Conservation (phyloP, 2,329 filamentous ascomycete genomes). For the Gyromitra esculenta region DNA sequence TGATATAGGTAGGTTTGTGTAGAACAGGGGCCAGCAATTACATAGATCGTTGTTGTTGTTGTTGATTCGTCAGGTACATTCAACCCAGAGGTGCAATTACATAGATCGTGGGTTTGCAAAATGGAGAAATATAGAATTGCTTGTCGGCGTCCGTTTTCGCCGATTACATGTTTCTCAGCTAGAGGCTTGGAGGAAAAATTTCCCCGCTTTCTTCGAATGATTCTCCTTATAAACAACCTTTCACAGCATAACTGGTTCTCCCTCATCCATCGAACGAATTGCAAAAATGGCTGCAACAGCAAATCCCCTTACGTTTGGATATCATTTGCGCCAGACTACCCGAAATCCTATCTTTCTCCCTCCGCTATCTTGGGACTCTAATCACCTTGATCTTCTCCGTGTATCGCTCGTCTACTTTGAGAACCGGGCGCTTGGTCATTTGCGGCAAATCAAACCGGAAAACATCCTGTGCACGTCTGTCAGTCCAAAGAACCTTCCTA, state of each 20-base stretch:
- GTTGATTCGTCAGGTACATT: too few species aligned
- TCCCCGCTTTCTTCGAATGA: not conserved
- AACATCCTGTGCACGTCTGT: not conserved
- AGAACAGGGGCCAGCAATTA: too few species aligned
- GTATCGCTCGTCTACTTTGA: not conserved
- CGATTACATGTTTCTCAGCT: too few species aligned
- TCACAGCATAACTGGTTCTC: not conserved
- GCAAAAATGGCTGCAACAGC: not conserved
- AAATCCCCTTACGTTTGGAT: constrained; percentile 5
- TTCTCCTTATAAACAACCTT: not conserved
- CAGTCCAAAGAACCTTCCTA: not conserved
- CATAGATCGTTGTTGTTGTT: too few species aligned
- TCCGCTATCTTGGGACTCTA: constrained; percentile 29
- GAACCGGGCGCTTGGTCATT: not conserved
- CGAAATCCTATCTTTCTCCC: constrained; percentile 21
- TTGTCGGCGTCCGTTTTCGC: too few species aligned
- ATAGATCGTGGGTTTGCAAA: too few species aligned
- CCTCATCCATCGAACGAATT: not conserved
- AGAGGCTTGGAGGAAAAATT: too few species aligned
- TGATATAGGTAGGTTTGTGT: too few species aligned
- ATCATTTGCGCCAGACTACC: constrained; percentile 23
- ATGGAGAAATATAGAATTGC: too few species aligned
- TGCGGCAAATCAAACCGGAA: not conserved
- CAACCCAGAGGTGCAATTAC: too few species aligned
- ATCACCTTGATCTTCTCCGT: constrained; percentile 28